Conservation (phyloP, 768 basidiomycete species). For the Tylopilus sp. region DNA sequence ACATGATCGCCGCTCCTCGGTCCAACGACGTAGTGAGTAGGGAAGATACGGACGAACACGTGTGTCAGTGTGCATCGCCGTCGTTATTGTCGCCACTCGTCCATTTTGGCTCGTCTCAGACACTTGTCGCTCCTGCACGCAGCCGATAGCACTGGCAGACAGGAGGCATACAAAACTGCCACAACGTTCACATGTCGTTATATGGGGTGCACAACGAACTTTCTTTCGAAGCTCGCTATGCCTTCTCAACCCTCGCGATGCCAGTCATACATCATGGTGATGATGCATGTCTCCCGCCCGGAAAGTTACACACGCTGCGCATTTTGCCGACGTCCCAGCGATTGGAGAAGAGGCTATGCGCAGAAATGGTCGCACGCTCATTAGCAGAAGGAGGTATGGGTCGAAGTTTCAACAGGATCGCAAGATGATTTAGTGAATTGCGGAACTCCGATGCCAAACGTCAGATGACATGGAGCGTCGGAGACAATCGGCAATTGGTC, state of each 20-base stretch:
- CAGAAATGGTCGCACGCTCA: no score
- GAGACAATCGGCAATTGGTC: background rate
- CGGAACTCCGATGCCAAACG: background rate
- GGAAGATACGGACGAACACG: slow-evolving; percentile 1
- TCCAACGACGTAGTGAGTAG: background rate
- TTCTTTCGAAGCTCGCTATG: no score
- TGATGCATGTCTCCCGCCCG: no score
- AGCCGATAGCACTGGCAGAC: no score
- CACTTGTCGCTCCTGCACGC: no score
- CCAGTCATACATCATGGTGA: no score
- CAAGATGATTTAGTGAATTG: background rate
- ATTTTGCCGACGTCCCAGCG: no score
- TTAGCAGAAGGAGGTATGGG: background rate
- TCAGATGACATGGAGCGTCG: background rate
- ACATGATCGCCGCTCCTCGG: background rate
- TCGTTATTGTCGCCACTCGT: background rate
- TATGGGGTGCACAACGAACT: no score
- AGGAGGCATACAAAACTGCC: no score
- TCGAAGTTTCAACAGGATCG: background rate
- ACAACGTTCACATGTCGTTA: background rate
- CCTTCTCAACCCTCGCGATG: no score
- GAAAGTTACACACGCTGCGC: no score
- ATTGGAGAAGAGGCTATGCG: no score
- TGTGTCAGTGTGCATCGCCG: background rate
- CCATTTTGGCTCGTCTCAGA: background rate